Percentiles rank a stretch among this genome's conserved stretches.
Evolutionary conservation across 1,139 yeast genomes (phyloP).

Genomic region (Blastobotrys apis): DNA sequence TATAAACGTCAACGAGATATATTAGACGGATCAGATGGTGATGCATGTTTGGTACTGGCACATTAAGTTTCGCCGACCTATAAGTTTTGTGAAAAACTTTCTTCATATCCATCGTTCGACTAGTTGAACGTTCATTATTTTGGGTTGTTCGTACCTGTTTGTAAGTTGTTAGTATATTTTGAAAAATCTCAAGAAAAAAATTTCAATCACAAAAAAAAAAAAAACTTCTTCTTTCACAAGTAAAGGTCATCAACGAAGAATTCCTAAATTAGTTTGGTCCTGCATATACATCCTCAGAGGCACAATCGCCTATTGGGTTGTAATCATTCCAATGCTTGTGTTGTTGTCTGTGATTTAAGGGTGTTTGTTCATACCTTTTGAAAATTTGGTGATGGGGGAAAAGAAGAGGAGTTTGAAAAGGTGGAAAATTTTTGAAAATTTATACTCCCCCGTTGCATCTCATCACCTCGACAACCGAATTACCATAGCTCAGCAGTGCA

Average conservation of each 20-base stretch:
- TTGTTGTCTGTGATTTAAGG: background rate
- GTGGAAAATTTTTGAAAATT: background rate
- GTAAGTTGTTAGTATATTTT: background rate
- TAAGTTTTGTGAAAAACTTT: constrained; percentile 30
- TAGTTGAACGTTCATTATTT: background rate
- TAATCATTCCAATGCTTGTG: constrained; percentile 32
- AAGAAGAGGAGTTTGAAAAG: constrained; percentile 1
- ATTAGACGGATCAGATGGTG: constrained; percentile 77
- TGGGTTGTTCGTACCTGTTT: constrained; percentile 1
- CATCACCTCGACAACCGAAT: too few species aligned
- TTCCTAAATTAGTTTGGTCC: constrained; percentile 55
- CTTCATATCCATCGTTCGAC: constrained; percentile 10
- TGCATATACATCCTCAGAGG: constrained; percentile 63
- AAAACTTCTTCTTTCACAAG: background rate
- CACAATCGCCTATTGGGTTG: constrained; percentile 26
- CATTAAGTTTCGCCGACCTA: constrained; percentile 54
- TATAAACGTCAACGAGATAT: too few species aligned
- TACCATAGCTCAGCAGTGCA: too few species aligned
- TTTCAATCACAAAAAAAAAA: too few species aligned
- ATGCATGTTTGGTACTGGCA: constrained; percentile 73
- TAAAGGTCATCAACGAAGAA: constrained; percentile 59
- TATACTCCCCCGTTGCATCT: background rate
- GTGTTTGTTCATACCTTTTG: constrained; percentile 8
- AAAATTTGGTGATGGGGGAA: constrained; percentile 6
- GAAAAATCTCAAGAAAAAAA: background rate